phyloP scores from a whole-genome alignment of 805 yeast species.

The Saturnispora zaruensis region DNA sequence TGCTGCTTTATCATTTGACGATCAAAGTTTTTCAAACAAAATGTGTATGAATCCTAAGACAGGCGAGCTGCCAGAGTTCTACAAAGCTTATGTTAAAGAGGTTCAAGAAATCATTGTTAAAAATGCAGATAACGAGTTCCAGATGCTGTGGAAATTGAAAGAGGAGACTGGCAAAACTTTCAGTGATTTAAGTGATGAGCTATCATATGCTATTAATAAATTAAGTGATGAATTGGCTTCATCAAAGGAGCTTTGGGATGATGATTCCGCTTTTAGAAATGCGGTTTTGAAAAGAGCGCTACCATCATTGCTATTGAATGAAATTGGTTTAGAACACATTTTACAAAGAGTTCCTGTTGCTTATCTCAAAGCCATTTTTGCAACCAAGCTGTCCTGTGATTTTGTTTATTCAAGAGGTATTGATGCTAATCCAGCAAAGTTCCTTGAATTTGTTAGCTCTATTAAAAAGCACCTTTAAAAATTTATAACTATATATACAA shows the following conservation, averaged over 20 bases:
- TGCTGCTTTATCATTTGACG: conserved; percentile 88
- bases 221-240: conserved; percentile 67
- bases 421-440: conserved; percentile 71
- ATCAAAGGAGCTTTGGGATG: conserved; percentile 76
- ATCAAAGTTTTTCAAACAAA: conserved; percentile 64
- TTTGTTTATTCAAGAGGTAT: conserved; percentile 79
- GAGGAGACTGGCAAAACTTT: conserved; percentile 53
- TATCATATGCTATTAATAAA: conserved; percentile 61
- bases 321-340: conserved; percentile 59
- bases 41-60: conserved; percentile 63
- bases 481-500: neutral
- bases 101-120: conserved; percentile 68
- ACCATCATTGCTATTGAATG: conserved; percentile 60
- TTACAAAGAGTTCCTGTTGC: conserved; percentile 76
- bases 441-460: conserved; percentile 58
- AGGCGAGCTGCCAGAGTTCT: conserved; percentile 59
- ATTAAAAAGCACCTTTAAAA: conserved; percentile 35
- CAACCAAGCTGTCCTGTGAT: conserved; percentile 74
- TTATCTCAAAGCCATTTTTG: conserved; percentile 81
- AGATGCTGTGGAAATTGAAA: conserved; percentile 75
- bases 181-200: conserved; percentile 61
- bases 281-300: conserved; percentile 68
- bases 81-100: conserved; percentile 72
- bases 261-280: conserved; percentile 68
- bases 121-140: conserved; percentile 81